Evolutionary conservation across 2,329 filamentous ascomycete species (phyloP).

Genomic region (Penicillium vulpinum): DNA sequence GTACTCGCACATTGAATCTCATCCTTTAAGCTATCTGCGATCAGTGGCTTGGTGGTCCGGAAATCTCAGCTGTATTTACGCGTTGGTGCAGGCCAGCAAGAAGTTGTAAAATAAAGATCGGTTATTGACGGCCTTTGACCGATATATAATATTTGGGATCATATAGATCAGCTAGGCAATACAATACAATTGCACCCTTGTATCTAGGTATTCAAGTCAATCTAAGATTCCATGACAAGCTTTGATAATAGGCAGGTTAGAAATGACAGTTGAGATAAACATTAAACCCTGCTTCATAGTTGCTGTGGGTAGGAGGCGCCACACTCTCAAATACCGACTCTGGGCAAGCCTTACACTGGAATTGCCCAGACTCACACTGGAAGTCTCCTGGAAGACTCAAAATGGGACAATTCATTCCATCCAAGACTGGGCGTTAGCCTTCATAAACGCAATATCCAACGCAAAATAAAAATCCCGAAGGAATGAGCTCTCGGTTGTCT

Average conservation of each 20-base stretch:
- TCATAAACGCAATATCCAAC: background rate
- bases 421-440: background rate
- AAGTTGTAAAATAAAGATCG: conserved; percentile 15
- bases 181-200: background rate
- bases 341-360: too few relatives aligned
- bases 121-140: too few relatives aligned
- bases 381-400: too few relatives aligned
- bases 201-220: too few relatives aligned
- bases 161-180: background rate
- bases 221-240: too few relatives aligned
- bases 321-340: too few relatives aligned
- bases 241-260: too few relatives aligned
- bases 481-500: background rate
- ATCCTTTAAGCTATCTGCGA: conserved; percentile 33
- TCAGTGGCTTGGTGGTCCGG: conserved; percentile 42
- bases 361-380: too few relatives aligned
- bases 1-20: conserved; percentile 38
- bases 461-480: background rate
- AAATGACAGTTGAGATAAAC: too few relatives aligned
- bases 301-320: too few relatives aligned
- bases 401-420: background rate
- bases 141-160: too few relatives aligned
- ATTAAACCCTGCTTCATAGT: too few relatives aligned
- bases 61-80: conserved; percentile 41
- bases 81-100: conserved; percentile 39